A percentile compares a stretch with the other conserved stretches of the same genome.
Evolutionary conservation across 352 stramenopile species (phyloP).

Genomic region (Globisporangium parvum): DNA sequence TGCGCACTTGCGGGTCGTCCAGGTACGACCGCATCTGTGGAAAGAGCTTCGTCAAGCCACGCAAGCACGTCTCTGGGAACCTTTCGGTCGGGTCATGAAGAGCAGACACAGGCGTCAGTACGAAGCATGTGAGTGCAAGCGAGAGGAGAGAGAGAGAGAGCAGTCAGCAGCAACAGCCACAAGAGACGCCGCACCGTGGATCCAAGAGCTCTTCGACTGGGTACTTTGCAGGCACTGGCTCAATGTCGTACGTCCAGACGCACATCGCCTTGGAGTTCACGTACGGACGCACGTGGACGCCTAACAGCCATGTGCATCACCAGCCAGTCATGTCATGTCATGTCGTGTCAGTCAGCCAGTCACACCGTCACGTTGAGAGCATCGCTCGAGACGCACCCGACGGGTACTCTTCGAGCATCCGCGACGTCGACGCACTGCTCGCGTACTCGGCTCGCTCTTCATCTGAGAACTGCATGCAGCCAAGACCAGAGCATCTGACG

Average conservation of each 20-base stretch:
- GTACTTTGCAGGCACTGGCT: conserved; percentile 50
- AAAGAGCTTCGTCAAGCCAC: conserved; percentile 49
- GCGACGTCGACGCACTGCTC: conserved; percentile 25
- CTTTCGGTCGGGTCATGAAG: conserved; percentile 13
- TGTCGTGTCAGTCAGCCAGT: background rate
- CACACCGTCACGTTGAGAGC: background rate
- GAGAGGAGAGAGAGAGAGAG: too few relatives aligned
- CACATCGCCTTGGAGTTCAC: conserved; percentile 55
- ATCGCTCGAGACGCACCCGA: conserved; percentile 17
- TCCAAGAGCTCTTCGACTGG: conserved; percentile 62
- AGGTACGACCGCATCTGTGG: conserved; percentile 62
- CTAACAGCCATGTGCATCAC: conserved; percentile 13
- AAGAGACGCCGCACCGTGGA: conserved; percentile 24
- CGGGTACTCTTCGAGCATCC: conserved; percentile 55
- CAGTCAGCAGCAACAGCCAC: too few relatives aligned
- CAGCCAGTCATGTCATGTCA: background rate
- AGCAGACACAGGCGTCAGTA: background rate
- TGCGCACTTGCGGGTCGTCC: conserved; percentile 39
- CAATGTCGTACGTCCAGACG: conserved; percentile 75
- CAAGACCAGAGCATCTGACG: background rate
- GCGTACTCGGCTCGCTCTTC: conserved; percentile 39
- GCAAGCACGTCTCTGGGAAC: conserved; percentile 64
- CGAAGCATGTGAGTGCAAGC: background rate
- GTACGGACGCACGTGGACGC: conserved; percentile 68
- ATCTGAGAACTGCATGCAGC: conserved; percentile 33